These are phyloP conservation scores for Stramenopiles sp. DNA, from an alignment of 352 stramenopile species.

Conservation along the genomic window DNA sequence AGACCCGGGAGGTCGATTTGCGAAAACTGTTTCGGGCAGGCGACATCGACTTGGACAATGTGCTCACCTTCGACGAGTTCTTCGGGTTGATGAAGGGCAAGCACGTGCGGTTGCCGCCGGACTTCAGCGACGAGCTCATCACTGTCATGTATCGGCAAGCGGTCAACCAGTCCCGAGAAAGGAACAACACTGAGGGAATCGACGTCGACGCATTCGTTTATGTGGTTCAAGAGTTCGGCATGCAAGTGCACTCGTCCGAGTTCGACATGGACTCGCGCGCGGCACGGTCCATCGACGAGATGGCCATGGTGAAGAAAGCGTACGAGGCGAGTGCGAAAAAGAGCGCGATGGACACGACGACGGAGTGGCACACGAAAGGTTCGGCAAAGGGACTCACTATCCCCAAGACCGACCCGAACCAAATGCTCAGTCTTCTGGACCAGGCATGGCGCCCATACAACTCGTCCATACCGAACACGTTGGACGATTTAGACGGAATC, in stretches of 20 bases:
- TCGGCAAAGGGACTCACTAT: neutral
- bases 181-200: neutral
- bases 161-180: neutral
- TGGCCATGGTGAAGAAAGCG: neutral
- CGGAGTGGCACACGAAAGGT: neutral
- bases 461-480: neutral
- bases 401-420: neutral
- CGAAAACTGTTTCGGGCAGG: neutral
- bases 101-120: neutral
- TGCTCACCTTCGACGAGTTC: neutral
- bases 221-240: neutral
- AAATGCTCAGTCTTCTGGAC: neutral
- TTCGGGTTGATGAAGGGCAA: neutral
- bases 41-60: neutral
- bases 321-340: neutral
- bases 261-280: neutral
- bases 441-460: constrained; percentile 3
- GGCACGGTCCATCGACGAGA: neutral
- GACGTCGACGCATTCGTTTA: neutral
- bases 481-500: neutral
- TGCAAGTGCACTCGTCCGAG: neutral
- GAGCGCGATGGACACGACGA: neutral
- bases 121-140: neutral
- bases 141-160: neutral
- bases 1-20: neutral